Base-by-base conservation (phyloP, 129 eudicot genomes). In the Flaveria trinervia region DNA sequence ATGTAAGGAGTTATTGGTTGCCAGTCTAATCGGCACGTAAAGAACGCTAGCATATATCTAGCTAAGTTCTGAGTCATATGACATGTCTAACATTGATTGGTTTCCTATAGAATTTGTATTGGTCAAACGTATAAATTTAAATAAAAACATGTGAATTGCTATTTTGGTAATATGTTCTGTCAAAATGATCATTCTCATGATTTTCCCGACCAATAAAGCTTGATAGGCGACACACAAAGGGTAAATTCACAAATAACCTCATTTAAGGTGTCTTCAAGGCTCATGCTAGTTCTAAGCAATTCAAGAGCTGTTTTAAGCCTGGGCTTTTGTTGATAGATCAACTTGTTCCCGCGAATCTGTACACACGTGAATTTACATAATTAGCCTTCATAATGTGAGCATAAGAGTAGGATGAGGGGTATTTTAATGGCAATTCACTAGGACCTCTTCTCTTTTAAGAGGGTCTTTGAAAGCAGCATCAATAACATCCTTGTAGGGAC, bases 391-490 rank as follows among this genome's bases (percentile, higher is more conserved):
- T 14, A 33, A 3, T 14, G 39, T 52, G 25, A 22, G 61, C 3
- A 46, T 44, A 60, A 25, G 70, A 59, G 23, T 44, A 49, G 62
- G 22, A 26, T 49, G 75, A 50, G 18, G 61, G 46, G 43, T 39
- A 14, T 66, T 20, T 66, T 20, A 51, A 50, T 67, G 73, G 25
- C 39, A 69, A 39, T 52, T 43, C 39, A 9, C 65, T 25, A 76
- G 9, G 3, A 92, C 97, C 91, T 89, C 84, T 76, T 92, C 96
- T 83, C 97, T 80, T 73, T 93, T 93, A 9, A 79, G 39, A 48
- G 98, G 97, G 82, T 94, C 98, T 80, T 91, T 94, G 84, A 94
- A 94, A 65, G 98, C 92, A 0, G 97, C 77, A 79, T 94, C 93
- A 65, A 94, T 94, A 46, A 94, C 96, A 68, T 94, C 99, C 71